Evolutionary conservation across 345 rosid genomes (phyloP), one percentile per base, ranked within the genome.

Genomic region (Pistacia vera): DNA sequence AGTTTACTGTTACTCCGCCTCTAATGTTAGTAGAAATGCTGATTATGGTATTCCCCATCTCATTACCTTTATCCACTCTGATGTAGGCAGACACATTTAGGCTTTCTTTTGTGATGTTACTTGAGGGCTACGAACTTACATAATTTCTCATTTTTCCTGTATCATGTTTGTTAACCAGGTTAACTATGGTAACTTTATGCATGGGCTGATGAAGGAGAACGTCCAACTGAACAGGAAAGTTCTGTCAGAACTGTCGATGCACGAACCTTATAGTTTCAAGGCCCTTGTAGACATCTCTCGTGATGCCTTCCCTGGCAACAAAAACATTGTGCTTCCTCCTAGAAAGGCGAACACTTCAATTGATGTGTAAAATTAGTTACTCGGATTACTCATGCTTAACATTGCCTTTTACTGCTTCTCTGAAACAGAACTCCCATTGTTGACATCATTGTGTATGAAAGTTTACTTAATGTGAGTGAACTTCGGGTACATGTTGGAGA

Each of bases 121-220:
- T 33, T 33, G 35, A 13, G 16, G 25, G 9, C 68, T 66, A 16
- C 69, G 59, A 25, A 78, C n/a, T 59, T 63, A 41, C 1, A 3
- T 16, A n/a, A 13, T 13, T 75, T 70, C 59, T 59, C 8, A 13
- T 41, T 61, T 62, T 2, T 55, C 70, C 11, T 51, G 30, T 67
- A 62, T 56, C 17, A 28, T 67, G 22, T 70, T 61, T 73, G 1
- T 71, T 30, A 64, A 52, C 71, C 86, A 92, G 98, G 93, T 95
- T 52, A 93, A 90, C 76, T 95, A 92, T 57, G 95, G 99, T 46
- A 92, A 90, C 81, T 95, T 95, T 81, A 89, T 93, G 86, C 99
- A 95, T 60, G 99, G 98, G 33, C 76, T 93, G 86, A 88, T 79
- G 92, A 88, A 92, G 89, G 99, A 95, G 87, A 95, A 93, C 86